Evolutionary conservation across 495 filamentous ascomycete genomes (phyloP).

Genomic region (Podospora pseudocomata): DNA sequence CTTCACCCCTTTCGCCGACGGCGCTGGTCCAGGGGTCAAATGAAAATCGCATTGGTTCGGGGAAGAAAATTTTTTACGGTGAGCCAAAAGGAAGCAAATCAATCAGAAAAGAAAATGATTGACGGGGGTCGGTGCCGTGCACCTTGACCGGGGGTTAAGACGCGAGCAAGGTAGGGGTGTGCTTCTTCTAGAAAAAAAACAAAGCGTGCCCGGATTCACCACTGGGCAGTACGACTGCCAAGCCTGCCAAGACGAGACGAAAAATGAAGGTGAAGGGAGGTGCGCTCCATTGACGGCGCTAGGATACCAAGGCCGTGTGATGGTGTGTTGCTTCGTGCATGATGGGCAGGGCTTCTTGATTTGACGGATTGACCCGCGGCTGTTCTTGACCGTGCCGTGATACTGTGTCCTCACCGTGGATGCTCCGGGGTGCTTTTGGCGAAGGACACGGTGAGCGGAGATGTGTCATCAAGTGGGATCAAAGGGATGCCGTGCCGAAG

Average conservation of each 20-base stretch:
- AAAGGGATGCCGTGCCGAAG: slow-evolving; percentile 4
- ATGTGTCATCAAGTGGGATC: slow-evolving; percentile 2
- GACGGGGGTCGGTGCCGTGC: slow-evolving; percentile 21
- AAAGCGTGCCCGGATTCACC: slow-evolving; percentile 19
- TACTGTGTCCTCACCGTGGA: slow-evolving; percentile 17
- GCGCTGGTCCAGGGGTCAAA: slow-evolving; percentile 18
- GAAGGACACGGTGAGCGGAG: slow-evolving; percentile 15
- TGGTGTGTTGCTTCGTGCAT: slow-evolving; percentile 22
- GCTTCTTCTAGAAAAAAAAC: slow-evolving; percentile 34
- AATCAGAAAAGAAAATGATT: slow-evolving; percentile 27
- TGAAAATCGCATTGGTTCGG: slow-evolving; percentile 29
- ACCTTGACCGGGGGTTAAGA: slow-evolving; percentile 16
- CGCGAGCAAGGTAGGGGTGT: slow-evolving; percentile 26
- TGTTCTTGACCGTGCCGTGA: slow-evolving; percentile 16
- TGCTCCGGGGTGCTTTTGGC: neutral
- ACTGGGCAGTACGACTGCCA: slow-evolving; percentile 22
- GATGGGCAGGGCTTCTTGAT: slow-evolving; percentile 19
- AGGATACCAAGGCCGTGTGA: slow-evolving; percentile 24
- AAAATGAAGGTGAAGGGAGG: slow-evolving; percentile 33
- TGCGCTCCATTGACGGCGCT: slow-evolving; percentile 27
- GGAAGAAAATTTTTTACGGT: slow-evolving; percentile 34
- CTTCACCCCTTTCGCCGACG: slow-evolving; percentile 8
- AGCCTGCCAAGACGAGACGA: slow-evolving; percentile 23
- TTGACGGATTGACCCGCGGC: slow-evolving; percentile 35
- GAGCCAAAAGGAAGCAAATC: slow-evolving; percentile 34